Evolutionary conservation across 1,284 basidiomycete genomes (phyloP).

Genomic region (Trichosporon ovoides): DNA sequence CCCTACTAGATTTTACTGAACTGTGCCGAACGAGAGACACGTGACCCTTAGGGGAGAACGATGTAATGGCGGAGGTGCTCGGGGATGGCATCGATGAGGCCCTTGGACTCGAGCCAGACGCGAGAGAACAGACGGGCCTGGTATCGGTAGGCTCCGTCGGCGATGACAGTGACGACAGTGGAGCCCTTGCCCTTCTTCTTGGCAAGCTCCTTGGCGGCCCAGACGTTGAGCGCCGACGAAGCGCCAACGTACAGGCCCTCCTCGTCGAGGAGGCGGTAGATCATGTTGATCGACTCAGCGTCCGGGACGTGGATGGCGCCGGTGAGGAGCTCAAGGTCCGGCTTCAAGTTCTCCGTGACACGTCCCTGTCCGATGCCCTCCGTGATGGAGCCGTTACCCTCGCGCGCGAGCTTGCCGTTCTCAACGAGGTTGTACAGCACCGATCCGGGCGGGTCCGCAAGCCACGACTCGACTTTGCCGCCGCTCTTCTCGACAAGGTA

Average conservation of each 20-base stretch:
- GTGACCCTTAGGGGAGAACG: slow-evolving; percentile 56
- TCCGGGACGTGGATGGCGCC: slow-evolving; percentile 85
- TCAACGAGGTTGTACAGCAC: slow-evolving; percentile 82
- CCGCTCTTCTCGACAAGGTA: slow-evolving; percentile 77
- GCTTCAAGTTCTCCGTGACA: slow-evolving; percentile 87
- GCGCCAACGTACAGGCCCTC: slow-evolving; percentile 97
- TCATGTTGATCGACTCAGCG: slow-evolving; percentile 83
- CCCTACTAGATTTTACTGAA: too few species aligned
- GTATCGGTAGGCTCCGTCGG: slow-evolving; percentile 53
- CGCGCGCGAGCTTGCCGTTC: slow-evolving; percentile 72
- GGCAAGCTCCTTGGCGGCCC: slow-evolving; percentile 84
- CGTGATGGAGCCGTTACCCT: slow-evolving; percentile 82
- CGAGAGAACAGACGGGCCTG: slow-evolving; percentile 95
- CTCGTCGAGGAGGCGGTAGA: slow-evolving; percentile 85
- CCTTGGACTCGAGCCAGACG: slow-evolving; percentile 84
- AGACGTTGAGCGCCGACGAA: slow-evolving; percentile 90
- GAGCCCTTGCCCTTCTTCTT: slow-evolving; percentile 71
- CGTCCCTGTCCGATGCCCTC: slow-evolving; percentile 99
- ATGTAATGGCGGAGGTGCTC: slow-evolving; percentile 76
- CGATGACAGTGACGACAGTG: slow-evolving; percentile 71
- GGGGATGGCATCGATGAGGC: slow-evolving; percentile 73
- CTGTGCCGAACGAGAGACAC: too few species aligned
- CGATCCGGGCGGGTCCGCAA: slow-evolving; percentile 94
- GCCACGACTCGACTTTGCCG: slow-evolving; percentile 81
- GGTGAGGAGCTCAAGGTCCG: slow-evolving; percentile 71